phyloP scores from a whole-genome alignment of 2,329 filamentous ascomycete species.

The Aplosporella prunicola region DNA sequence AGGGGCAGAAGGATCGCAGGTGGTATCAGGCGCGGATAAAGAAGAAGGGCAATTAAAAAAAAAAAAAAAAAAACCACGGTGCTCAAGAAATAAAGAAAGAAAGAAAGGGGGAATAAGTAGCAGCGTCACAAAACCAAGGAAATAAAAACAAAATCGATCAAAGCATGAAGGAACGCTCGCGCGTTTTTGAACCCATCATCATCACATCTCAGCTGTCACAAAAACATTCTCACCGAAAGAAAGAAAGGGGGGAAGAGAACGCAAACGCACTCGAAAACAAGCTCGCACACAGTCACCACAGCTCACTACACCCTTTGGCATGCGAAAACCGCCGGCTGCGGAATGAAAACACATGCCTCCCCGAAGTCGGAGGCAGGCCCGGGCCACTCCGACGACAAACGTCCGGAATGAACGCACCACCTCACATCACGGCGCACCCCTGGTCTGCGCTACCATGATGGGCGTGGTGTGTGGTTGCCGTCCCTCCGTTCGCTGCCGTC shows the following conservation, averaged over 20 bases:
- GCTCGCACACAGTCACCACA: background rate
- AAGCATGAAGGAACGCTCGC: no score
- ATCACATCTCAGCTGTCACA: background rate
- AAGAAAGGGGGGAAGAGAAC: background rate
- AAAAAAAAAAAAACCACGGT: background rate
- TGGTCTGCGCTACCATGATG: conserved; percentile 7
- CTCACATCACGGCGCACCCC: conserved; percentile 12
- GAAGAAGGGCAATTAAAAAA: background rate
- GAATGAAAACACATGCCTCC: conserved; percentile 11
- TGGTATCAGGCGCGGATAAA: conserved; percentile 4
- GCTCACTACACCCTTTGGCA: conserved; percentile 10
- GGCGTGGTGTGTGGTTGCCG: conserved; percentile 5
- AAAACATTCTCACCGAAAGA: background rate
- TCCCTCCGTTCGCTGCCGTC: conserved; percentile 2
- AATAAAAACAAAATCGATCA: background rate
- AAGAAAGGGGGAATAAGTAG: background rate
- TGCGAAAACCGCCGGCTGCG: conserved; percentile 9
- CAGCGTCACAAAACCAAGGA: background rate
- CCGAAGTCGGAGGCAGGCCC: conserved; percentile 10
- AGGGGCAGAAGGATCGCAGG: background rate
- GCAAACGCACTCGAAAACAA: background rate
- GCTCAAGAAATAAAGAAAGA: background rate
- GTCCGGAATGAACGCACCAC: background rate
- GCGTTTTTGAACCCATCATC: no score
- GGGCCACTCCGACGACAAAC: background rate